Percentiles rank a stretch among this genome's conserved stretches.
phyloP scores from a whole-genome alignment of 2,329 filamentous ascomycete species.

The Calonectria pteridis region DNA sequence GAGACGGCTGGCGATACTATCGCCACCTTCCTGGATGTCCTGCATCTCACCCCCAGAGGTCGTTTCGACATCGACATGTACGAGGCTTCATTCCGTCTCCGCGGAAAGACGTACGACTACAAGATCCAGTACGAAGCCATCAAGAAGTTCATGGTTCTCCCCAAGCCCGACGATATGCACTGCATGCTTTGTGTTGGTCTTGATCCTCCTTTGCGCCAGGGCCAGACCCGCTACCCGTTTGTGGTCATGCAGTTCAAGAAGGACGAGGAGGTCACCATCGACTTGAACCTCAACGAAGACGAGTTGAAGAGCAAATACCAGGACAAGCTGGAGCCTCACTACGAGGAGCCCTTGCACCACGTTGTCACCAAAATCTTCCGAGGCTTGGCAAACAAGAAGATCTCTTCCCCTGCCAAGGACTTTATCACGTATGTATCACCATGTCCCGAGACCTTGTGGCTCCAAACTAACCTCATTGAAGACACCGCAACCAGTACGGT shows the following conservation, averaged over 20 bases:
- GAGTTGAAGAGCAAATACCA: conserved; percentile 87
- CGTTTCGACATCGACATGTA: conserved; percentile 99
- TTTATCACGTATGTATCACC: conserved; percentile 76
- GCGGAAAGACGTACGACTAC: conserved; percentile 99
- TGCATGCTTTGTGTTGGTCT: conserved; percentile 94
- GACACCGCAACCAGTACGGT: conserved; percentile 91
- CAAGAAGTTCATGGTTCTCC: conserved; percentile 99
- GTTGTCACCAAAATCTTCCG: conserved; percentile 97
- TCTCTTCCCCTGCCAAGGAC: conserved; percentile 93
- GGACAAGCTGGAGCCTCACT: conserved; percentile 87
- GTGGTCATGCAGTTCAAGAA: conserved; percentile 99
- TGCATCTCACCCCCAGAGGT: conserved; percentile 97
- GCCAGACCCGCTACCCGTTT: conserved; percentile 97
- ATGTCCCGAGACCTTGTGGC: not conserved
- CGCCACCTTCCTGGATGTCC: conserved; percentile 94
- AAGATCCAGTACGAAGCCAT: conserved; percentile 98
- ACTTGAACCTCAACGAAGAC: conserved; percentile 95
- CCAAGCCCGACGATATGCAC: conserved; percentile 98
- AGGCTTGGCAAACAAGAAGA: conserved; percentile 93
- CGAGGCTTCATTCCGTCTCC: conserved; percentile 94
- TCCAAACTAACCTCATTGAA: conserved; percentile 50
- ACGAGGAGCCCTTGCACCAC: conserved; percentile 92
- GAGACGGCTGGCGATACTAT: conserved; percentile 99
- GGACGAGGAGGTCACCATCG: conserved; percentile 96
- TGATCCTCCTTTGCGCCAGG: conserved; percentile 94